A percentile compares a stretch with the other conserved stretches of the same genome.
Conservation (phyloP, 257 asterid species). For the Solanum tarapatanum region DNA sequence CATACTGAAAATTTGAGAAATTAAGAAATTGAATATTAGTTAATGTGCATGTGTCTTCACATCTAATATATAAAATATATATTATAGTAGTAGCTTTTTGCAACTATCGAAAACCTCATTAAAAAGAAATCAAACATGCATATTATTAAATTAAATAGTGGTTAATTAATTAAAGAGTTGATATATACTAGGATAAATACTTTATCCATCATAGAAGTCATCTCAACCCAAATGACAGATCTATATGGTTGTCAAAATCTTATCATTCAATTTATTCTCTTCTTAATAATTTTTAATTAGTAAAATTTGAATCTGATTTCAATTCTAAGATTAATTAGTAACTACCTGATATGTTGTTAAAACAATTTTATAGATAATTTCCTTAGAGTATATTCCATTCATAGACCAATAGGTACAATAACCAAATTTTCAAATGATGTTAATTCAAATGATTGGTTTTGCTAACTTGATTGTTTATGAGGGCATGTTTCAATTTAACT, state of each 20-base stretch:
- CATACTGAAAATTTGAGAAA: not conserved
- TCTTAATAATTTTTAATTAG: not conserved
- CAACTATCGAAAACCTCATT: not conserved
- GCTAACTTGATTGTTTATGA: too few relatives aligned
- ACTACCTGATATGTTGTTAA: not conserved
- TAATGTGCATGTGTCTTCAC: not conserved
- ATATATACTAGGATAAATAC: not conserved
- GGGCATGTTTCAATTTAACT: too few relatives aligned
- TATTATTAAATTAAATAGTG: not conserved
- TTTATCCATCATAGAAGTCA: not conserved
- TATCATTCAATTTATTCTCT: not conserved
- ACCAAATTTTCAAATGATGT: too few relatives aligned
- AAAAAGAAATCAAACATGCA: not conserved
- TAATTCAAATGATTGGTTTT: too few relatives aligned
- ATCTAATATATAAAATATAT: not conserved
- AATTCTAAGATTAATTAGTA: not conserved
- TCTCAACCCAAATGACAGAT: not conserved
- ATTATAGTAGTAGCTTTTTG: not conserved
- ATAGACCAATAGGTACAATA: too few relatives aligned
- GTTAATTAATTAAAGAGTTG: not conserved
- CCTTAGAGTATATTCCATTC: too few relatives aligned
- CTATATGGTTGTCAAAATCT: not conserved
- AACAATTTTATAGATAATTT: too few relatives aligned
- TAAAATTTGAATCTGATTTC: not conserved
- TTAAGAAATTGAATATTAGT: not conserved